phyloP scores from a whole-genome alignment of 163 green algal species.

The Smithsoniella earleae region DNA sequence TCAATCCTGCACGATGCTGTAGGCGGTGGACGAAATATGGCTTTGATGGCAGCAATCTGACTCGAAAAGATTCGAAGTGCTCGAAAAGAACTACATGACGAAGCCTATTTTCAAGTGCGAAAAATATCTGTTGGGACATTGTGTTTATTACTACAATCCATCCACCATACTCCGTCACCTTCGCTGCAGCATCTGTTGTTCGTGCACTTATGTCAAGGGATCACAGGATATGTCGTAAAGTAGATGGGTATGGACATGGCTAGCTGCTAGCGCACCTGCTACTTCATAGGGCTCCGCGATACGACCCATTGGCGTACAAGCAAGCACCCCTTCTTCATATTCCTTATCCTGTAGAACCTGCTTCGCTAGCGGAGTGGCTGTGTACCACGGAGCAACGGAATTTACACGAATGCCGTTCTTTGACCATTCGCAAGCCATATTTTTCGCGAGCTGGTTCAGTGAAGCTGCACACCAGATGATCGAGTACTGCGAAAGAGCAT shows the following conservation, averaged over 20 bases:
- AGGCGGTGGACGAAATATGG: too few relatives aligned
- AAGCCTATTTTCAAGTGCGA: too few relatives aligned
- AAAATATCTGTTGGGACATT: too few relatives aligned
- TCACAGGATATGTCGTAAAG: too few relatives aligned
- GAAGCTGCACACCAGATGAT: too few relatives aligned
- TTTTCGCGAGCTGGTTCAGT: slow-evolving; percentile 84
- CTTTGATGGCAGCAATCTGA: too few relatives aligned
- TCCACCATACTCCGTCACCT: neutral
- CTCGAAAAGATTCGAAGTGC: too few relatives aligned
- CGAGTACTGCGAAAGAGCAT: too few relatives aligned
- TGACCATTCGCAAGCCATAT: slow-evolving; percentile 86
- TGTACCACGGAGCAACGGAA: slow-evolving; percentile 83
- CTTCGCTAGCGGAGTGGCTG: slow-evolving; percentile 60
- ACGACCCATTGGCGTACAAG: slow-evolving; percentile 60
- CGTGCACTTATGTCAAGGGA: too few relatives aligned
- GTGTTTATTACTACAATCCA: neutral
- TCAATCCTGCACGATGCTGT: slow-evolving; percentile 40
- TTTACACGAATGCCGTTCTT: slow-evolving; percentile 69
- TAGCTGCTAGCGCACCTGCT: slow-evolving; percentile 1
- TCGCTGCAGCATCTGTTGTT: neutral
- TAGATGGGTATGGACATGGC: too few relatives aligned
- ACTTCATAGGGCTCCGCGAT: slow-evolving; percentile 43
- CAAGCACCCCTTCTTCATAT: slow-evolving; percentile 52
- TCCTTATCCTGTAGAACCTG: slow-evolving; percentile 59
- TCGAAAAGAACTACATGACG: neutral